Conservation (phyloP, 2,329 filamentous ascomycete species). For the Pestalotiopsis sp. region DNA sequence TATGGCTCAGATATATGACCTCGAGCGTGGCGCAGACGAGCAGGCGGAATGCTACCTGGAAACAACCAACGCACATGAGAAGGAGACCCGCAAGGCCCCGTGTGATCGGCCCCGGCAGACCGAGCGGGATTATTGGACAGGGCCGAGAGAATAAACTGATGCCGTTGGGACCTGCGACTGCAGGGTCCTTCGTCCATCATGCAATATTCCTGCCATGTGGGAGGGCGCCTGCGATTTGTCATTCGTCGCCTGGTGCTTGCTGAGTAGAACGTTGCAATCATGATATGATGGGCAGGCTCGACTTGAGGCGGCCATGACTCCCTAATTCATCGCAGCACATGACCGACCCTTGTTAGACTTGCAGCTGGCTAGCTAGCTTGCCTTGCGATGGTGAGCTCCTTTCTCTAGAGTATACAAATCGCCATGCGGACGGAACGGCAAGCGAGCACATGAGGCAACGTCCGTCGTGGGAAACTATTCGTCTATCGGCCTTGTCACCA, state of each 20-base stretch:
- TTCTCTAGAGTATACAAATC: neutral
- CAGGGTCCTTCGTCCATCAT: neutral
- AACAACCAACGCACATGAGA: neutral
- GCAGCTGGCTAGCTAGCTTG: neutral
- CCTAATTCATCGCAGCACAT: neutral
- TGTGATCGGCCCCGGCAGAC: neutral
- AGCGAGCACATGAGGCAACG: neutral
- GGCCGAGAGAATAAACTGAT: neutral
- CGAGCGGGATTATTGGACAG: neutral
- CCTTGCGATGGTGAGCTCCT: neutral
- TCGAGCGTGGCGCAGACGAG: neutral
- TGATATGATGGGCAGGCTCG: neutral
- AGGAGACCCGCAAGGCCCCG: neutral
- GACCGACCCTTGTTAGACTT: neutral
- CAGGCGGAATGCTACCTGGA: neutral
- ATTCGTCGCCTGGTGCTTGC: neutral
- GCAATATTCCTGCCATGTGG: neutral
- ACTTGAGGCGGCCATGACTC: neutral
- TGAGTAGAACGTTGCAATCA: neutral
- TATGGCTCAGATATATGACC: conserved; percentile 9
- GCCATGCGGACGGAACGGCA: neutral
- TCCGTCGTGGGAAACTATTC: neutral
- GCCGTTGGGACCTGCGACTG: neutral
- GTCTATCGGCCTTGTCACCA: neutral
- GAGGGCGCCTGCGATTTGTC: neutral